Percentiles rank a stretch among this genome's conserved stretches.
Evolutionary conservation across 2,329 filamentous ascomycete genomes (phyloP).

Genomic region (Talaromyces sp.): DNA sequence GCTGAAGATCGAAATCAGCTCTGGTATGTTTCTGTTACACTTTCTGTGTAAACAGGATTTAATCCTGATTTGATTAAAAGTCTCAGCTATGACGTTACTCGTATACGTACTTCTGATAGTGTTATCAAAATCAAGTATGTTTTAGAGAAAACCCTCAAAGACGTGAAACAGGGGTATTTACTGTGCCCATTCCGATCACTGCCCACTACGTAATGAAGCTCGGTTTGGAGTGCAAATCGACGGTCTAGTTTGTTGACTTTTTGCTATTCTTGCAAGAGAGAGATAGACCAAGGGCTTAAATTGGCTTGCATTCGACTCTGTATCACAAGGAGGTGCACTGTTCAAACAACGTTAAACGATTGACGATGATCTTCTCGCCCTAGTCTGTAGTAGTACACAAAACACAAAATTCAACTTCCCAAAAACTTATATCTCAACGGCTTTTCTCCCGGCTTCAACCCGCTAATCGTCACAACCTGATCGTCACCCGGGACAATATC

Average conservation of each 20-base stretch:
- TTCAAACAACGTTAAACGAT: no score
- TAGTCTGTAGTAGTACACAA: background rate
- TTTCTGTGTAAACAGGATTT: background rate
- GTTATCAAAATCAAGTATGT: no score
- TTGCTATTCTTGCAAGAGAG: background rate
- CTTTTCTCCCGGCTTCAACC: conserved; percentile 3
- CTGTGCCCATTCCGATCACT: no score
- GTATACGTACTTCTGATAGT: background rate
- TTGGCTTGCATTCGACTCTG: no score
- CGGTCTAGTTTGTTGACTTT: background rate
- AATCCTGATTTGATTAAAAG: background rate
- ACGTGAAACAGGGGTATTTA: no score
- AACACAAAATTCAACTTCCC: background rate
- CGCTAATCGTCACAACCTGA: background rate
- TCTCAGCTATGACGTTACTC: background rate
- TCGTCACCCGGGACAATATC: conserved; percentile 54
- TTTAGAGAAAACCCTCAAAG: no score
- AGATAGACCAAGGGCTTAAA: background rate
- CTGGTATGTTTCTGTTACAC: background rate
- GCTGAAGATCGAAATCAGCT: background rate
- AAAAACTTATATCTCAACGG: conserved; percentile 7
- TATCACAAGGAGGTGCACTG: no score
- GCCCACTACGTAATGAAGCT: no score
- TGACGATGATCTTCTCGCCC: no score
- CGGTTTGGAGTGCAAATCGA: background rate